Evolutionary conservation across 2,329 filamentous ascomycete genomes (phyloP).

Genomic region (Aspergillus aculeatus): DNA sequence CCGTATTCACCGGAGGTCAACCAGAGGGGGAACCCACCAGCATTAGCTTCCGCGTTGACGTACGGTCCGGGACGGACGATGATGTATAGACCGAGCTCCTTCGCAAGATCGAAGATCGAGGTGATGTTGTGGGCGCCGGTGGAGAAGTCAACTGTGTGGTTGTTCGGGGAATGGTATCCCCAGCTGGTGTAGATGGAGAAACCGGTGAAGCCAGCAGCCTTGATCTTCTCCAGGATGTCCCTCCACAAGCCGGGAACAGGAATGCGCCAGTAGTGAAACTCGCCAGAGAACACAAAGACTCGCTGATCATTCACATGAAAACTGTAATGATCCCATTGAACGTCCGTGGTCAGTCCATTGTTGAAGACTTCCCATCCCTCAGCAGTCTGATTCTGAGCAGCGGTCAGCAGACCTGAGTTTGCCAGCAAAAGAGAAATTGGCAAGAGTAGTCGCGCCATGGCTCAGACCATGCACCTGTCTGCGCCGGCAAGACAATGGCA

Average conservation of each 20-base stretch:
- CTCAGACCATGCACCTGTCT: neutral
- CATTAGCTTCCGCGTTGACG: conserved; percentile 63
- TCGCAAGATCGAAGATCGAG: conserved; percentile 53
- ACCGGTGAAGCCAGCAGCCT: conserved; percentile 51
- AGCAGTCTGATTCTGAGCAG: conserved; percentile 15
- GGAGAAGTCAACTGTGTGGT: conserved; percentile 50
- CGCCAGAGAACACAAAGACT: conserved; percentile 54
- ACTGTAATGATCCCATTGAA: conserved; percentile 57
- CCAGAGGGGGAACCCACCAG: conserved; percentile 63
- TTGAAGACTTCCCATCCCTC: conserved; percentile 50
- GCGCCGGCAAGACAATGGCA: neutral
- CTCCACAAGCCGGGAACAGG: conserved; percentile 53
- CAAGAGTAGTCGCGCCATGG: conserved; percentile 14
- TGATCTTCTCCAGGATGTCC: conserved; percentile 54
- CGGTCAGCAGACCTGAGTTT: conserved; percentile 11
- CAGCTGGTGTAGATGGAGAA: conserved; percentile 51
- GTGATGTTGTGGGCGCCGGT: conserved; percentile 56
- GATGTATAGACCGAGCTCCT: conserved; percentile 56
- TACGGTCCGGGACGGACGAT: conserved; percentile 61
- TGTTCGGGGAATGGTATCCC: conserved; percentile 50
- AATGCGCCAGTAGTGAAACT: conserved; percentile 55
- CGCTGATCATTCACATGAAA: conserved; percentile 53
- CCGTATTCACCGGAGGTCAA: conserved; percentile 55
- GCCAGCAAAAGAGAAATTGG: conserved; percentile 13
- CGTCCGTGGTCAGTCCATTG: conserved; percentile 46